Evolutionary conservation across 768 basidiomycete species (phyloP).

Genomic region (Amanita inopinata): DNA sequence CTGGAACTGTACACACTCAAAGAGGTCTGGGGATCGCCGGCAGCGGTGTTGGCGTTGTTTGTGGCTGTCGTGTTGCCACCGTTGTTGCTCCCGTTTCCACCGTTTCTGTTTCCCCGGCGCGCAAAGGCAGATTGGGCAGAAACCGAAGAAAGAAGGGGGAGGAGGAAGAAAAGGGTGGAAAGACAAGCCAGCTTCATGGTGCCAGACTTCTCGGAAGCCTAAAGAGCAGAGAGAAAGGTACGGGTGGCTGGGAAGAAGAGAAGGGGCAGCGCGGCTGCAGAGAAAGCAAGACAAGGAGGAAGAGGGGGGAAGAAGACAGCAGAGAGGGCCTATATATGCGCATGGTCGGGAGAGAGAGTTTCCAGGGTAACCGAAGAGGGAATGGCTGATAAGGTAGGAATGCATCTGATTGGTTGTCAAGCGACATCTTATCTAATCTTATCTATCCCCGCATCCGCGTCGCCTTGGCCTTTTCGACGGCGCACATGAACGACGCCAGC

Average conservation of each 20-base stretch:
- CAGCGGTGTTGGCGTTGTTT: constrained; percentile 13
- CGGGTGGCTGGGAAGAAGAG: constrained; percentile 13
- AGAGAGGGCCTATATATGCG: background rate
- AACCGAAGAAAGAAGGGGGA: constrained; percentile 29
- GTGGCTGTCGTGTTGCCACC: constrained; percentile 10
- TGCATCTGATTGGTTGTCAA: too few species aligned
- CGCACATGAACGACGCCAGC: constrained; percentile 73
- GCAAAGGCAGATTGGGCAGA: constrained; percentile 14
- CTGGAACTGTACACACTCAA: constrained; percentile 20
- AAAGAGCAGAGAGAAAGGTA: constrained; percentile 17
- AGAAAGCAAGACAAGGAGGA: constrained; percentile 18
- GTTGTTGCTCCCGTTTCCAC: constrained; percentile 13
- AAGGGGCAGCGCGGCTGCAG: constrained; percentile 48
- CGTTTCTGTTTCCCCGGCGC: constrained; percentile 9
- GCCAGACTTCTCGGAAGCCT: constrained; percentile 39
- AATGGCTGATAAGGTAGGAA: too few species aligned
- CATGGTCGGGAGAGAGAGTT: background rate
- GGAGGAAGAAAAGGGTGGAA: constrained; percentile 27
- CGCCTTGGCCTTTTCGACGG: constrained; percentile 52
- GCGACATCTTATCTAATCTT: background rate
- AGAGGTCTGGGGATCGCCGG: constrained; percentile 33
- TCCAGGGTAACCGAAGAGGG: background rate
- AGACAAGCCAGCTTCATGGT: constrained; percentile 43
- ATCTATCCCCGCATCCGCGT: constrained; percentile 2
- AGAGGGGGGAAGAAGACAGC: constrained; percentile 17